These are phyloP conservation scores for Panus rudis DNA, from an alignment of 768 basidiomycete species.

Conservation along the genomic window DNA sequence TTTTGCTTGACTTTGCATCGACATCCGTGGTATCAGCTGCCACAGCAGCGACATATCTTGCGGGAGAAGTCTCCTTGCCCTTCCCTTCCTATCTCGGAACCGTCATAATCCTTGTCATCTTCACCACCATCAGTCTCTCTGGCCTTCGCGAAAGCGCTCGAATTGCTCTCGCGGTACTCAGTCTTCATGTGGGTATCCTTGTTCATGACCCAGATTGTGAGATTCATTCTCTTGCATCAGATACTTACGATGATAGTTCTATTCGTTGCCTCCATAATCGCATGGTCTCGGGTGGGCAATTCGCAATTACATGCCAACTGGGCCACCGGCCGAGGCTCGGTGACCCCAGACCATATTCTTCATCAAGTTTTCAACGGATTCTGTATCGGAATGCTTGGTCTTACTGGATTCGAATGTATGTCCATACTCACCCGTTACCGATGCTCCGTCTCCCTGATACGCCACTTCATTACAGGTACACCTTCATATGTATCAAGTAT, in stretches of 20 bases:
- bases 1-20: constrained; percentile 65
- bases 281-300: constrained; percentile 47
- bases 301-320: constrained; percentile 49
- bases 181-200: constrained; percentile 46
- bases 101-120: constrained; percentile 45
- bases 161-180: constrained; percentile 49
- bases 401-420: constrained; percentile 67
- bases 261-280: constrained; percentile 39
- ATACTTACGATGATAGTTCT: constrained; percentile 49
- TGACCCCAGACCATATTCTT: constrained; percentile 26
- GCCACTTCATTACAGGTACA: constrained; percentile 33
- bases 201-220: neutral
- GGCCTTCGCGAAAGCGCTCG: constrained; percentile 59
- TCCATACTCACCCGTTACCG: neutral
- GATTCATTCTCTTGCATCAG: constrained; percentile 26
- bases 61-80: constrained; percentile 53
- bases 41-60: constrained; percentile 61
- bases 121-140: constrained; percentile 47
- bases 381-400: constrained; percentile 64
- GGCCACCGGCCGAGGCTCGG: constrained; percentile 28
- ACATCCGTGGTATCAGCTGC: constrained; percentile 70
- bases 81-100: constrained; percentile 49
- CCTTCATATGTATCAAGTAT: constrained; percentile 63
- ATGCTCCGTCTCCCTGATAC: neutral
- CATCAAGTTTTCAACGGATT: constrained; percentile 57